These are phyloP conservation scores for Quercus phellos DNA, from an alignment of 331 rosid species.

Conservation along the genomic window DNA sequence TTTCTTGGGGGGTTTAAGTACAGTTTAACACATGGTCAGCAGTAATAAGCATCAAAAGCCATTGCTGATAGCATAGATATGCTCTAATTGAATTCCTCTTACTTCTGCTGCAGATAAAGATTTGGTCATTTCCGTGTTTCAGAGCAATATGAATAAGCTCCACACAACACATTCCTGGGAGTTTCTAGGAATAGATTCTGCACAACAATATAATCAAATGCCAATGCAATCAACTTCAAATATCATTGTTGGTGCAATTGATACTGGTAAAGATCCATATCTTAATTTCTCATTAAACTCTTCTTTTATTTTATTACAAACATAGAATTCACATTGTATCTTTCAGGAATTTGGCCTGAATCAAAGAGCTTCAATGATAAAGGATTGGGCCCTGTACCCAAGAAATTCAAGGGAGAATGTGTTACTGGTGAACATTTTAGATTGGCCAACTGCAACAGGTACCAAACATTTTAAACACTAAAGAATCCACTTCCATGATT, in stretches of 20 bases:
- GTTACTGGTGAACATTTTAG: slow-evolving; percentile 54
- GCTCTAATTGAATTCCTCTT: slow-evolving; percentile 8
- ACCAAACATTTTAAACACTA: background rate
- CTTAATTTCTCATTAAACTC: background rate
- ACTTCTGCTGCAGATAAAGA: slow-evolving; percentile 39
- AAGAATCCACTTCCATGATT: background rate
- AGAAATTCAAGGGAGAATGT: slow-evolving; percentile 64
- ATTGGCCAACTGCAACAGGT: slow-evolving; percentile 65
- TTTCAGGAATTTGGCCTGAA: slow-evolving; percentile 70
- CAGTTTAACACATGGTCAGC: background rate
- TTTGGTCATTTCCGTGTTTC: slow-evolving; percentile 50
- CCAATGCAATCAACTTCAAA: slow-evolving; percentile 32
- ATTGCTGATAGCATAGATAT: background rate
- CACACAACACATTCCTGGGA: slow-evolving; percentile 71
- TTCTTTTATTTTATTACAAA: background rate
- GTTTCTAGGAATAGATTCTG: slow-evolving; percentile 46
- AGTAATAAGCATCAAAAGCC: no score
- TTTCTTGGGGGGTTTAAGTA: background rate
- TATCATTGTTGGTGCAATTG: slow-evolving; percentile 62
- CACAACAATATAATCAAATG: slow-evolving; percentile 19
- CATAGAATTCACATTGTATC: background rate
- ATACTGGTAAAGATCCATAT: slow-evolving; percentile 38
- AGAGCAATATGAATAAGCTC: slow-evolving; percentile 55
- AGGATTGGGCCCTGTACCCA: slow-evolving; percentile 62
- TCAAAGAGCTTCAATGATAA: slow-evolving; percentile 61